Evolutionary conservation across 164 flowering plant species (phyloP).

Genomic region (Vitis cinerea): DNA sequence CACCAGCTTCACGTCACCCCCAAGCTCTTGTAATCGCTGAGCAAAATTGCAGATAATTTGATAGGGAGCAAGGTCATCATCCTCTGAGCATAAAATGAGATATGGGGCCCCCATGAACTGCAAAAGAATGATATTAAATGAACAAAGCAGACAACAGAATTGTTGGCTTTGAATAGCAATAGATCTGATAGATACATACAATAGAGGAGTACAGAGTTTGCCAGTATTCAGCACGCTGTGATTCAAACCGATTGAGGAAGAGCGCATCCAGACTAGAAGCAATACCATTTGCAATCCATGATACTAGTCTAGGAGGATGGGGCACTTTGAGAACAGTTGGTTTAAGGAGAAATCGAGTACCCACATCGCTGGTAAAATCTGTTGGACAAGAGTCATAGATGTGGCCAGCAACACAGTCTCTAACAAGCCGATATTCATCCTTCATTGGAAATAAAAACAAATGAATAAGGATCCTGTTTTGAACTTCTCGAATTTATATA

Average conservation of each 20-base stretch:
- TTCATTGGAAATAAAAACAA: constrained; percentile 27
- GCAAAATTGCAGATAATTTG: constrained; percentile 71
- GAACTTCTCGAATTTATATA: neutral
- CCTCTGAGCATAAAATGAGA: constrained; percentile 83
- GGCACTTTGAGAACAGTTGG: constrained; percentile 66
- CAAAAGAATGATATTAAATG: constrained; percentile 17
- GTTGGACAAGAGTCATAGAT: constrained; percentile 91
- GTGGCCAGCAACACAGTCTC: constrained; percentile 69
- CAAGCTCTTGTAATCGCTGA: constrained; percentile 66
- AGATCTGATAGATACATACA: constrained; percentile 45
- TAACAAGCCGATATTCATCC: constrained; percentile 68
- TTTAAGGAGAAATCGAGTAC: constrained; percentile 69
- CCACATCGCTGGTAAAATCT: constrained; percentile 86
- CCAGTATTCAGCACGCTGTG: constrained; percentile 97
- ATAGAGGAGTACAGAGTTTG: constrained; percentile 82
- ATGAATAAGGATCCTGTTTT: neutral
- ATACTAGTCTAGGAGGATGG: constrained; percentile 59
- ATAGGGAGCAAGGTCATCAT: constrained; percentile 84
- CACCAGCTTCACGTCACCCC: constrained; percentile 77
- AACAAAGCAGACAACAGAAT: constrained; percentile 4
- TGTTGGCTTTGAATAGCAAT: neutral
- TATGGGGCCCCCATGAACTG: constrained; percentile 77
- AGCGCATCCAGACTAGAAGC: constrained; percentile 74
- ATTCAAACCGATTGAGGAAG: constrained; percentile 75
- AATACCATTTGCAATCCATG: constrained; percentile 71